Evolutionary conservation across 2,329 filamentous ascomycete species (phyloP).

Genomic region (Epicoccum sorghinum): DNA sequence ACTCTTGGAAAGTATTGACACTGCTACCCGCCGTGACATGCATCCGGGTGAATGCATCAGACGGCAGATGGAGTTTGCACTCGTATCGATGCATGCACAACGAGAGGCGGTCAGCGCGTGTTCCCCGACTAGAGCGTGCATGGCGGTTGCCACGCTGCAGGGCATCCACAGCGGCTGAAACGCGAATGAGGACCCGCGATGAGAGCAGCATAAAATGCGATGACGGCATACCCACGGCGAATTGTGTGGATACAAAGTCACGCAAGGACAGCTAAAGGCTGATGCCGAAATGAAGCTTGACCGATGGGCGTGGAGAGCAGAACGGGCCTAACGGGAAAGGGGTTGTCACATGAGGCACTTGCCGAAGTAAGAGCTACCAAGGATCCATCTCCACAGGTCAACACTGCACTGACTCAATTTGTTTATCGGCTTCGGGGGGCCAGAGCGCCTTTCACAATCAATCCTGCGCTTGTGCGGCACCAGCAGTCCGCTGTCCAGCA

Average conservation of each 20-base stretch:
- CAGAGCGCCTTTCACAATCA: conserved; percentile 17
- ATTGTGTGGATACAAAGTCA: conserved; percentile 10
- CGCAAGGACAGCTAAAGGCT: conserved; percentile 8
- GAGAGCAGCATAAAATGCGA: conserved; percentile 7
- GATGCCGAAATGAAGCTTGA: conserved; percentile 18
- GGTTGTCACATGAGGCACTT: conserved; percentile 7
- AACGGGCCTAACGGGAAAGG: background rate
- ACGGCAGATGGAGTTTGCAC: conserved; percentile 5
- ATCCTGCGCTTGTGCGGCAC: conserved; percentile 14
- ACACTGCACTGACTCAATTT: conserved; percentile 8
- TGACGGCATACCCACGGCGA: conserved; percentile 16
- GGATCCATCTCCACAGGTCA: conserved; percentile 16
- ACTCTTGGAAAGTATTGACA: conserved; percentile 2
- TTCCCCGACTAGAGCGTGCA: conserved; percentile 7
- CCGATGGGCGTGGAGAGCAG: conserved; percentile 12
- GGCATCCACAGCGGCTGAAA: conserved; percentile 12
- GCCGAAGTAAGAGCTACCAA: background rate
- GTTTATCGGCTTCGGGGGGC: conserved; percentile 13
- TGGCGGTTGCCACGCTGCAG: conserved; percentile 11
- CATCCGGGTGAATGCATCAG: conserved; percentile 12
- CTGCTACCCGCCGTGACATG: conserved; percentile 3
- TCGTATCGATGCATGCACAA: background rate
- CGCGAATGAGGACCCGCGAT: conserved; percentile 7
- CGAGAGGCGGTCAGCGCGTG: conserved; percentile 13
- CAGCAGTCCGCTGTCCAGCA: conserved; percentile 5